Evolutionary conservation across 768 basidiomycete genomes (phyloP).

Genomic region (Lentinus tigrinus): DNA sequence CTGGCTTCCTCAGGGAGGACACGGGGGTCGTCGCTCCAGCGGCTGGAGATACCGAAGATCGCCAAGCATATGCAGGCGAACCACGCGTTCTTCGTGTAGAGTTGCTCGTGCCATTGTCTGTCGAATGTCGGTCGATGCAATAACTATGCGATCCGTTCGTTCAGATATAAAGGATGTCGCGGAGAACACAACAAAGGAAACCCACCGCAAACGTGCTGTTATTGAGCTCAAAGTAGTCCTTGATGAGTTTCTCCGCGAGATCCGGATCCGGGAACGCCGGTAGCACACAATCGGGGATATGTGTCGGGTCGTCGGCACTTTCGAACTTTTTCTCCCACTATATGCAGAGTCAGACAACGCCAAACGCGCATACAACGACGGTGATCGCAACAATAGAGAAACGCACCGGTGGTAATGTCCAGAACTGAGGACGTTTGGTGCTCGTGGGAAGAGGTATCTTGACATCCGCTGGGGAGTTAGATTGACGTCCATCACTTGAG

Average conservation of each 20-base stretch:
- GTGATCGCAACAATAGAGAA: not conserved
- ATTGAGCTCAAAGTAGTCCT: conserved; percentile 63
- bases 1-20: conserved; percentile 21
- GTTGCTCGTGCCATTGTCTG: conserved; percentile 17
- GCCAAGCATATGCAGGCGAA: conserved; percentile 30
- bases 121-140: conserved; percentile 24
- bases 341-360: not conserved
- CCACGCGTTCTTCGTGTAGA: conserved; percentile 26
- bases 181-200: conserved; percentile 39
- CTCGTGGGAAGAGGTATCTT: conserved; percentile 19
- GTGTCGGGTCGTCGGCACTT: conserved; percentile 28
- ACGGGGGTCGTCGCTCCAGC: conserved; percentile 27
- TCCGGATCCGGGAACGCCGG: conserved; percentile 61
- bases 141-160: conserved; percentile 3
- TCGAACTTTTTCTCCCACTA: conserved; percentile 40
- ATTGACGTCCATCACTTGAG: conserved; percentile 18
- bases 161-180: conserved; percentile 32
- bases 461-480: conserved; percentile 11
- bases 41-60: conserved; percentile 29
- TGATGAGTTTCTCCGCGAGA: conserved; percentile 57
- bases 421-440: conserved; percentile 44
- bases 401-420: conserved; percentile 57
- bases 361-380: not conserved
- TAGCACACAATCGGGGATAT: conserved; percentile 28
- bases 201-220: conserved; percentile 53